Evolutionary conservation across 805 yeast genomes (phyloP).

Genomic region (Cyberlindnera amylophila): DNA sequence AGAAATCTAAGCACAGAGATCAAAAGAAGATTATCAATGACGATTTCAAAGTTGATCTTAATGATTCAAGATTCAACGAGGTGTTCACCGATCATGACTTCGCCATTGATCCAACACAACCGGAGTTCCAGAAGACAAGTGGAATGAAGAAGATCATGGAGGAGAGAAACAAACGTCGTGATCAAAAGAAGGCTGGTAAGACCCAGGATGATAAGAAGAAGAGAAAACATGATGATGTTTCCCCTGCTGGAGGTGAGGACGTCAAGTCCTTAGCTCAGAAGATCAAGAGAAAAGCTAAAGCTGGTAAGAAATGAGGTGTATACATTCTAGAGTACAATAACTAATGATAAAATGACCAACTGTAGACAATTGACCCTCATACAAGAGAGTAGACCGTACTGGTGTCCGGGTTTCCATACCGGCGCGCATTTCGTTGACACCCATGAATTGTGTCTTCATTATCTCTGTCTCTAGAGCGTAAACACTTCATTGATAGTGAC

Average conservation of each 20-base stretch:
- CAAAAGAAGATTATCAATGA: constrained; percentile 50
- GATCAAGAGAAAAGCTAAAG: constrained; percentile 16
- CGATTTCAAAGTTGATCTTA: constrained; percentile 62
- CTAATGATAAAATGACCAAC: too few species aligned
- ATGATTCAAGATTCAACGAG: constrained; percentile 82
- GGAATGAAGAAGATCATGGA: constrained; percentile 81
- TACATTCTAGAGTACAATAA: background rate
- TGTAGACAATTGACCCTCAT: too few species aligned
- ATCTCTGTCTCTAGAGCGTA: too few species aligned
- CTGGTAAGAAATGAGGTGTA: constrained; percentile 2
- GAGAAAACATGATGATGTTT: constrained; percentile 13
- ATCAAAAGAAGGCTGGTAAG: constrained; percentile 7
- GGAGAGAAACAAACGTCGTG: constrained; percentile 61
- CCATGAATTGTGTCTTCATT: too few species aligned
- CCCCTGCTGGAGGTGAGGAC: constrained; percentile 5
- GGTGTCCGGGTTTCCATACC: too few species aligned
- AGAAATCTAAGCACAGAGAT: constrained; percentile 42
- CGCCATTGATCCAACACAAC: constrained; percentile 90
- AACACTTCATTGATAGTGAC: too few species aligned
- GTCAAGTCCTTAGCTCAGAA: constrained; percentile 18
- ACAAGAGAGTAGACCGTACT: too few species aligned
- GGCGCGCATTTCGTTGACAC: background rate
- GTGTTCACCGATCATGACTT: constrained; percentile 81
- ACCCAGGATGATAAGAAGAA: constrained; percentile 8
- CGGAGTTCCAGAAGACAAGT: constrained; percentile 84